phyloP scores from a whole-genome alignment of 2,329 filamentous ascomycete species.

The Arthroderma sp. region DNA sequence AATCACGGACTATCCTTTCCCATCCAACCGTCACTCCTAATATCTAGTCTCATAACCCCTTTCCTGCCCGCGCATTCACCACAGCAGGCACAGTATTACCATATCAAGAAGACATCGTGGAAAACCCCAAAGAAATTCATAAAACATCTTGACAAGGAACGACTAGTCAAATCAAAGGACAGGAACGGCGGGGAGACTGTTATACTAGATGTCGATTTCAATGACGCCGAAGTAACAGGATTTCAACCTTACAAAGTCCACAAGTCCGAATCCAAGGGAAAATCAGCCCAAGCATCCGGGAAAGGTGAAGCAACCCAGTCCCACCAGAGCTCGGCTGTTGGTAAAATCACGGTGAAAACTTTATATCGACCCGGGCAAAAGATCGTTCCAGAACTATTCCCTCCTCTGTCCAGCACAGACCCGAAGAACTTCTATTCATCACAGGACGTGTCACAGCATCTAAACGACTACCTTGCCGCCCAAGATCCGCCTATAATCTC shows the following conservation, averaged over 20 bases:
- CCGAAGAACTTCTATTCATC: constrained; percentile 45
- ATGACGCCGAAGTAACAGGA: constrained; percentile 37
- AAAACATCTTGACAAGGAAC: constrained; percentile 51
- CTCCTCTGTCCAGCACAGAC: constrained; percentile 33
- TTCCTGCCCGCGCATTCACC: constrained; percentile 48
- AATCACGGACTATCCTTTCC: constrained; percentile 48
- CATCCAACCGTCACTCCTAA: constrained; percentile 49
- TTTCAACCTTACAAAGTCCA: constrained; percentile 53
- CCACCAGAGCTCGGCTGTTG: constrained; percentile 16
- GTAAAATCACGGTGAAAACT: constrained; percentile 35
- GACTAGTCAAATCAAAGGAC: constrained; percentile 52
- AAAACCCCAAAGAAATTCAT: constrained; percentile 59
- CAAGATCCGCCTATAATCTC: constrained; percentile 41
- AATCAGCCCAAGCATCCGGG: constrained; percentile 16
- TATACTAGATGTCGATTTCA: constrained; percentile 52
- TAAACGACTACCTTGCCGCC: constrained; percentile 46
- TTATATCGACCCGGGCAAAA: constrained; percentile 46
- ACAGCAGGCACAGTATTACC: constrained; percentile 42
- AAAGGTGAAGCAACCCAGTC: constrained; percentile 25
- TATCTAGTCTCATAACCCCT: constrained; percentile 52
- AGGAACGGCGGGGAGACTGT: constrained; percentile 50
- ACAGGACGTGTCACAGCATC: constrained; percentile 43
- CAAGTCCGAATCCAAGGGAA: constrained; percentile 29
- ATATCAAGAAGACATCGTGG: constrained; percentile 59
- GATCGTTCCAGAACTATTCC: constrained; percentile 42